Evolutionary conservation across 1,139 yeast species (phyloP).

Genomic region (Scheffersomyces titani): DNA sequence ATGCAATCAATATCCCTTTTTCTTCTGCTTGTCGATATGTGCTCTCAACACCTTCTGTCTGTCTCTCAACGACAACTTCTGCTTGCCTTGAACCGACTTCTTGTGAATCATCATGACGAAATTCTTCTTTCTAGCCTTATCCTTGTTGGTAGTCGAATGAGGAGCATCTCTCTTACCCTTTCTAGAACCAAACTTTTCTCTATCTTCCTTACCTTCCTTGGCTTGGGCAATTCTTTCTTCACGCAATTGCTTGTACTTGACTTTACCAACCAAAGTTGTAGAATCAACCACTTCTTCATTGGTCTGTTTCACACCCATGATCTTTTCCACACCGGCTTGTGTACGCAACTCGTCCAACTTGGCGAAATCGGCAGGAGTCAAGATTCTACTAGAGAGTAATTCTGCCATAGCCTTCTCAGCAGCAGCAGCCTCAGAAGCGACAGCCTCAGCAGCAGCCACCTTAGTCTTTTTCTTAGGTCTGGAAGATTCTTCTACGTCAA

Average conservation of each 20-base stretch:
- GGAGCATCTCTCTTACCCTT: conserved; percentile 78
- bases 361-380: conserved; percentile 97
- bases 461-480: conserved; percentile 29
- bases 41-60: conserved; percentile 84
- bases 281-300: conserved; percentile 90
- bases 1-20: conserved; percentile 58
- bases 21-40: conserved; percentile 86
- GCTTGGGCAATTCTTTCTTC: conserved; percentile 90
- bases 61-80: conserved; percentile 84
- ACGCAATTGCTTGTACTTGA: conserved; percentile 80
- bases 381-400: conserved; percentile 69
- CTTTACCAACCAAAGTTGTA: conserved; percentile 73
- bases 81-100: conserved; percentile 91
- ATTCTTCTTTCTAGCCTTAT: conserved; percentile 97
- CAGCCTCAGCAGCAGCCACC: conserved; percentile 8
- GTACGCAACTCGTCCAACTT: conserved; percentile 83
- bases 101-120: conserved; percentile 98
- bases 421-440: conserved; percentile 6
- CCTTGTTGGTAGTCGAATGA: conserved; percentile 92
- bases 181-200: conserved; percentile 86
- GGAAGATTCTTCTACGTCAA: conserved; percentile 20
- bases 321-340: conserved; percentile 80
- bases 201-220: conserved; percentile 88
- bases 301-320: conserved; percentile 58
- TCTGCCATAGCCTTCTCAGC: conserved; percentile 56